Evolutionary conservation across 305 asterid genomes (phyloP).

Genomic region (Fraxinus paxiana): DNA sequence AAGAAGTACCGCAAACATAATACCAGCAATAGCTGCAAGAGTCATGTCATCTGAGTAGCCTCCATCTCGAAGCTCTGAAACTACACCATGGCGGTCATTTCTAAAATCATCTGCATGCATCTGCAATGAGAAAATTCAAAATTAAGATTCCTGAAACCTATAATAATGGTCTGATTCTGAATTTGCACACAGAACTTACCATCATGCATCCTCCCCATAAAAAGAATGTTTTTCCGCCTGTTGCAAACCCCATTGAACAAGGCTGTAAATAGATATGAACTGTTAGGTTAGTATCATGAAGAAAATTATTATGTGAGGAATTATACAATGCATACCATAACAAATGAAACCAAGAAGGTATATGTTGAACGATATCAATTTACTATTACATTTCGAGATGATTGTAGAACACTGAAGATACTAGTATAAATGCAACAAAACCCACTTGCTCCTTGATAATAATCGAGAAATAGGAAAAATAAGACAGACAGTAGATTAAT

Average conservation of each 20-base stretch:
- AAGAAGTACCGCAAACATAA: slow-evolving; percentile 13
- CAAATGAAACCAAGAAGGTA: slow-evolving; percentile 8
- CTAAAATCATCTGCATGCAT: slow-evolving; percentile 99
- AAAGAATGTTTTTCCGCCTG: slow-evolving; percentile 96
- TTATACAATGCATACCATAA: slow-evolving; percentile 16
- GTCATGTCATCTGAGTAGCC: slow-evolving; percentile 99
- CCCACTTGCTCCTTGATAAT: background rate
- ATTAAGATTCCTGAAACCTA: slow-evolving; percentile 19
- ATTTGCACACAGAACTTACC: slow-evolving; percentile 47
- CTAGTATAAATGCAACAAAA: background rate
- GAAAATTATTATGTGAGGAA: slow-evolving; percentile 12
- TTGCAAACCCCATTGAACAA: slow-evolving; percentile 99
- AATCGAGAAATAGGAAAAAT: background rate
- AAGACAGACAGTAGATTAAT: background rate
- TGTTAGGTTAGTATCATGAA: slow-evolving; percentile 14
- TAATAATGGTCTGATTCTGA: slow-evolving; percentile 12
- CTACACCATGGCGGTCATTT: slow-evolving; percentile 69
- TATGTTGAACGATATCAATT: background rate
- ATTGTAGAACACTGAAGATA: background rate
- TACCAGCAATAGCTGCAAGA: slow-evolving; percentile 96
- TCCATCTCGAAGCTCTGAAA: slow-evolving; percentile 86
- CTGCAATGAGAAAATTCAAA: slow-evolving; percentile 38
- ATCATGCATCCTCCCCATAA: slow-evolving; percentile 99
- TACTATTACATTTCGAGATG: background rate
- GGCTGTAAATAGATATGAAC: slow-evolving; percentile 52